Evolutionary conservation across 2,329 filamentous ascomycete species (phyloP), one percentile per base, ranked within the genome.

Genomic region (Pyrenochaeta sp.): DNA sequence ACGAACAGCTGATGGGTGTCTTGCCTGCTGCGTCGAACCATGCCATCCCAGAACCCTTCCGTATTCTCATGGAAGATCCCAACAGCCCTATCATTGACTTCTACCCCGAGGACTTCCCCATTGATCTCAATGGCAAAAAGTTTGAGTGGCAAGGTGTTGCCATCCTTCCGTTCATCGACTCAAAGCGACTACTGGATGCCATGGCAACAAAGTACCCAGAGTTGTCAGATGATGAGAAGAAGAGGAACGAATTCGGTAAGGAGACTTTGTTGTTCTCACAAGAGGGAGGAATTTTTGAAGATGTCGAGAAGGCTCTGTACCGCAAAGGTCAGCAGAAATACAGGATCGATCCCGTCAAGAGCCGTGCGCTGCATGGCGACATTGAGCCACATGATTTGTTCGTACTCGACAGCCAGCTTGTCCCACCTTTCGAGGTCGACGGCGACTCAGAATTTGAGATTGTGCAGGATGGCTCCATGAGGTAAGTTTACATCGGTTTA

Each of bases 1-100:
- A 96, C 66, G 94, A 99, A 73, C 94, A 99, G 72, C 78, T 99
- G 35, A 99, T 99, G 94, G 95, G 94, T 61, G 94, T 99, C 36
- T 81, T 99, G 64, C 94, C 94, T 11, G 92, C 94, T 4, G 90
- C 89, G 3, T 97, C 93, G 9, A 90, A 92, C 41, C 91, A 96
- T 69, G 89, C 93, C 11, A 86, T 99, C 32, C 94, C 94, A 0
- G 81, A 88, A 44, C 82, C 89, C 2, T 99, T 97, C 75, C 91
- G 96, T 65, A 81, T 87, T 41, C 80, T 99, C 13, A 99, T 99
- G 94, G 87, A 86, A 18, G 80, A 95, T 7, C 80, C 88, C 10
- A 85, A 96, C 31, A 96, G 91, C 63, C 86, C 91, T 34, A 97
- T 99, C 60, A 90, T 96, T 55, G 93, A 99, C 69, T 99, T 99